These are phyloP conservation scores for Backusella westeae DNA, from an alignment of 192 early-diverging fungal species.

Conservation along the genomic window DNA sequence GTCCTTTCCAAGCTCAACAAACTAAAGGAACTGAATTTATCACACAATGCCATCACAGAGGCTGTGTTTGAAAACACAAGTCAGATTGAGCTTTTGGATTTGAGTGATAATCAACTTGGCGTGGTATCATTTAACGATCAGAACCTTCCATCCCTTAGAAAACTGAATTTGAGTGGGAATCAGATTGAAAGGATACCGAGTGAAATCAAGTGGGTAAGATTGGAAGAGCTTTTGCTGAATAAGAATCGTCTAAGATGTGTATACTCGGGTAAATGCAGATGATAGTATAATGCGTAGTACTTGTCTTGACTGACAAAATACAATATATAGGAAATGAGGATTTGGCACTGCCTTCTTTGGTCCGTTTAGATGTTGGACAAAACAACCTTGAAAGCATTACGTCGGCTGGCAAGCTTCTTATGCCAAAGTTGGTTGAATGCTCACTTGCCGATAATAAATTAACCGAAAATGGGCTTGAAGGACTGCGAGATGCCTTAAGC, in stretches of 20 bases:
- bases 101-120: slow-evolving; percentile 3
- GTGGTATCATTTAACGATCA: neutral
- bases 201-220: neutral
- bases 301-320: neutral
- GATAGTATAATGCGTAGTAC: neutral
- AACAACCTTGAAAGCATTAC: slow-evolving; percentile 41
- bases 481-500: slow-evolving; percentile 28
- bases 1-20: slow-evolving; percentile 31
- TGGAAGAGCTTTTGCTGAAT: slow-evolving; percentile 15
- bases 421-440: slow-evolving; percentile 47
- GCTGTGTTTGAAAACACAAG: neutral
- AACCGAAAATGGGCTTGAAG: slow-evolving; percentile 24
- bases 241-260: neutral
- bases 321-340: neutral
- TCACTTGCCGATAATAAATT: slow-evolving; percentile 39
- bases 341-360: neutral
- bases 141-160: neutral
- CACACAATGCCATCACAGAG: slow-evolving; percentile 11
- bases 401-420: neutral
- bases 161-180: slow-evolving; percentile 12
- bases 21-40: slow-evolving; percentile 45
- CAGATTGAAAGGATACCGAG: slow-evolving; percentile 33
- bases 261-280: neutral
- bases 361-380: slow-evolving; percentile 17
- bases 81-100: neutral